These are phyloP conservation scores for Hanseniaspora singularis DNA, from an alignment of 805 yeast genomes.

Conservation along the genomic window DNA sequence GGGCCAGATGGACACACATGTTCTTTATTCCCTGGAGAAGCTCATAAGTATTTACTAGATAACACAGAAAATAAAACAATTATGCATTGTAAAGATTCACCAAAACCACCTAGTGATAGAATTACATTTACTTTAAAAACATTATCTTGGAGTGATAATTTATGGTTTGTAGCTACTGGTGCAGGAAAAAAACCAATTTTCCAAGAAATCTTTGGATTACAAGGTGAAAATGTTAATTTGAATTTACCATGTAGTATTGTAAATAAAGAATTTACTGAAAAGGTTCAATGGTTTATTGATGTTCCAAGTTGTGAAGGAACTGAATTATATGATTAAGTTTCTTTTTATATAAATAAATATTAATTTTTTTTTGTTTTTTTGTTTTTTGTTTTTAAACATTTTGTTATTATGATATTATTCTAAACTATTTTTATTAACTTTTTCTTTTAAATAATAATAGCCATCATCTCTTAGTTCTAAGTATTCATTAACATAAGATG, in stretches of 20 bases:
- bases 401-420: background rate
- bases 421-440: background rate
- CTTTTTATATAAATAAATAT: background rate
- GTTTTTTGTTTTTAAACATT: background rate
- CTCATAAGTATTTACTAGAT: conserved; percentile 43
- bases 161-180: conserved; percentile 85
- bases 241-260: conserved; percentile 65
- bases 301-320: conserved; percentile 55
- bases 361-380: background rate
- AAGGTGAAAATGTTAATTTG: conserved; percentile 30
- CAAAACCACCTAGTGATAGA: conserved; percentile 89
- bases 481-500: conserved; percentile 24
- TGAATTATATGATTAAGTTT: conserved; percentile 1
- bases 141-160: conserved; percentile 34
- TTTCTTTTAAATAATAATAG: conserved; percentile 21
- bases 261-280: conserved; percentile 41
- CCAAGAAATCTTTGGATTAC: conserved; percentile 47
- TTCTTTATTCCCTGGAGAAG: conserved; percentile 68
- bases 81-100: conserved; percentile 65
- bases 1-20: conserved; percentile 97
- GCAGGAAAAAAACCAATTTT: conserved; percentile 66
- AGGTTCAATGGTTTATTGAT: conserved; percentile 75
- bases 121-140: conserved; percentile 79
- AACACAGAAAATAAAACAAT: conserved; percentile 42
- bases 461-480: conserved; percentile 24